Evolutionary conservation across 2,329 filamentous ascomycete genomes (phyloP).

Genomic region (Pseudophaeomoniella oleicola): DNA sequence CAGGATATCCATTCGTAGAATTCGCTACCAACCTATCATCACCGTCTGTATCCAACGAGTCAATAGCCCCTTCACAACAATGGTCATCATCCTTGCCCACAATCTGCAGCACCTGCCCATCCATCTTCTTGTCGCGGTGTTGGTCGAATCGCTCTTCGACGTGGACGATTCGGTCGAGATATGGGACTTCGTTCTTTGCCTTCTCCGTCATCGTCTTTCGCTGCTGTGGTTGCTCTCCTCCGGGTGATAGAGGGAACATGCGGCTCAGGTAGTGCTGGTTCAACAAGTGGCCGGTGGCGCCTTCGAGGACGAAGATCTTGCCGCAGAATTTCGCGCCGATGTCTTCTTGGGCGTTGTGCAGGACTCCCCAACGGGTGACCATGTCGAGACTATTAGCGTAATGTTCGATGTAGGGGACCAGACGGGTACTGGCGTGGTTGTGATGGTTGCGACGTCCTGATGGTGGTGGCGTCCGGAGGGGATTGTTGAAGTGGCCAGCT

Average conservation of each 20-base stretch:
- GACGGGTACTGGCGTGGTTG: constrained; percentile 21
- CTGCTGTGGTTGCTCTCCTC: background rate
- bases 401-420: constrained; percentile 62
- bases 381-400: constrained; percentile 64
- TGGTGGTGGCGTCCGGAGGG: constrained; percentile 31
- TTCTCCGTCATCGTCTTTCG: constrained; percentile 8
- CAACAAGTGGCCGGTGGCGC: constrained; percentile 25
- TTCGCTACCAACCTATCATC: too few species aligned
- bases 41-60: too few species aligned
- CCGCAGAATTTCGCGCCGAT: constrained; percentile 34
- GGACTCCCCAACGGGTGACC: constrained; percentile 58
- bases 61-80: too few species aligned
- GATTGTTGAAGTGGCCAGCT: constrained; percentile 72
- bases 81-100: too few species aligned
- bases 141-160: too few species aligned
- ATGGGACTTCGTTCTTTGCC: constrained; percentile 18
- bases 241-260: constrained; percentile 21
- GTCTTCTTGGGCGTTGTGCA: constrained; percentile 46
- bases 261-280: constrained; percentile 29
- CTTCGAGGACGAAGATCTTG: constrained; percentile 29
- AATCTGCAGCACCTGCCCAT: too few species aligned
- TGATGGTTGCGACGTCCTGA: constrained; percentile 2
- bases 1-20: too few species aligned
- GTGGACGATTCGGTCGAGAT: background rate
- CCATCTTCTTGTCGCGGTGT: too few species aligned